Base-by-base conservation (phyloP, 768 basidiomycete genomes). In the Crucibulum laeve region DNA sequence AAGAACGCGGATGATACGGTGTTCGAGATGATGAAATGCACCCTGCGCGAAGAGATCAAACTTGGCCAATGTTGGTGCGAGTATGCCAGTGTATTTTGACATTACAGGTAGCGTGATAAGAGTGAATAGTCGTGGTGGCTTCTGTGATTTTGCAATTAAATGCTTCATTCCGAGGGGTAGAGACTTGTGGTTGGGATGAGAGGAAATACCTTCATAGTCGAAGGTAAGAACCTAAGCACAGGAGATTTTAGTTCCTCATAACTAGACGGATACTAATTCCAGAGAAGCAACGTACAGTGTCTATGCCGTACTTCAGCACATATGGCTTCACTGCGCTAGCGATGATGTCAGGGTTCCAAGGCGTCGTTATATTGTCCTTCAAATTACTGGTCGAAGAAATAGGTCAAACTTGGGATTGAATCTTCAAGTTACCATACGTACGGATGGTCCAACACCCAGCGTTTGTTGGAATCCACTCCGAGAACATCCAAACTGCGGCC, bases 151-250 rank as follows among this genome's bases (percentile, higher is more conserved):
- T 53, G 48, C 25, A 39, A 71, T 53, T 17, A 86, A 69, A 41
- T 69, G 60, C 30, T 69, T 58, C 26, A 73, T 76, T 28, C 83
- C 87, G 17, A 63, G 58, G 5, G 75, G 77, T 14, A 93, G 69
- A 1, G 91, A 82, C 49, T 68, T 72, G 62, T 96, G 93, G 58
- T 96, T 96, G 2, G 88, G 88, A 56, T 95, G 93, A 3, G 68
- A 69, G n/a, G 92, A 90, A 11, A 95, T 67, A 2, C 92, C 93
- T 2, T 54, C 51, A 0, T 64, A 45, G 60, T 96, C 93, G 56
- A 95, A 96, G 0, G 91, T 94, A 38, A 96, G 68, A 37, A 95
- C 80, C 91, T 94, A 42, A 28, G 38, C n/a, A 8, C 35, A 36
- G 23, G 34, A 10, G 41, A 37, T 21, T 37, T 35, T 38, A 30